Percentiles rank a stretch among this genome's conserved stretches.
These are phyloP conservation scores for Chalaropsis thielavioides DNA, from an alignment of 2,329 filamentous ascomycete species.

Conservation along the genomic window DNA sequence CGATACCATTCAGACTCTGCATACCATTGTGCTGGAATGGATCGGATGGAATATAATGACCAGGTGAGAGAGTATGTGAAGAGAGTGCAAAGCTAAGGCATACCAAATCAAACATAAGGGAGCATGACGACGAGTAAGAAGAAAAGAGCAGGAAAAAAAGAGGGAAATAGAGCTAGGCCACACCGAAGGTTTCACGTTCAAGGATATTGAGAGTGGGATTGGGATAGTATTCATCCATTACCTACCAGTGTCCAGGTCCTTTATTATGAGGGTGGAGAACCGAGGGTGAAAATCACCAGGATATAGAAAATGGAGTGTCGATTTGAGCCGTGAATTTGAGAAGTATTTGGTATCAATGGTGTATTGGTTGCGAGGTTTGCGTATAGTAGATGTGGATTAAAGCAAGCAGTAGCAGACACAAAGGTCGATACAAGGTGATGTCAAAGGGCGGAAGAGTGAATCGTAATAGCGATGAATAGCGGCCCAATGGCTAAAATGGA, in stretches of 20 bases:
- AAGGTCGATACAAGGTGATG: neutral
- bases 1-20: conserved; percentile 3
- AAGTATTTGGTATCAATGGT: neutral
- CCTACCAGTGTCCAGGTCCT: conserved; percentile 4
- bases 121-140: neutral
- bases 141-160: neutral
- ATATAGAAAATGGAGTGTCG: neutral
- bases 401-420: neutral
- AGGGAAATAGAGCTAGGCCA: neutral
- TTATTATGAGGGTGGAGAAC: conserved; percentile 5
- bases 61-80: neutral
- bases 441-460: neutral
- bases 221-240: conserved; percentile 1
- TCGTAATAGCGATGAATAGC: neutral
- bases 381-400: neutral
- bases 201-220: neutral
- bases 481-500: neutral
- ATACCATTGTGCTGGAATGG: conserved; percentile 4
- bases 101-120: neutral
- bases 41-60: neutral
- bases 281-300: neutral
- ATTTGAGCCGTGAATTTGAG: neutral
- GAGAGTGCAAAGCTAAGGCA: neutral
- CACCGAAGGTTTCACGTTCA: neutral
- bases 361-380: neutral